Conservation (phyloP, 176 grass and related monocot species). For the Zea luxurians region DNA sequence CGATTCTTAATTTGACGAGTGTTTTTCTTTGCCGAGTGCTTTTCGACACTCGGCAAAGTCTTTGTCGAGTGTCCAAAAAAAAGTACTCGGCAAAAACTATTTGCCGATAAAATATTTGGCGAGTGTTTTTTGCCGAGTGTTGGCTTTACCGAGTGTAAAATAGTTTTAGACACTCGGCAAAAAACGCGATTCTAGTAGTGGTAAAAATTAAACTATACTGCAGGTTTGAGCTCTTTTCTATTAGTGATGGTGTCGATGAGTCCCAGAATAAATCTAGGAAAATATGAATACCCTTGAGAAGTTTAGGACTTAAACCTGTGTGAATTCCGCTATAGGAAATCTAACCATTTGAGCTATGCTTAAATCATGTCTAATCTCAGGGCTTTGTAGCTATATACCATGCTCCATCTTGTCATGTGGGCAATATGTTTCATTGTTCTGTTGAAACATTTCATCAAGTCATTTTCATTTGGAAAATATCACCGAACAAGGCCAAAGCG, state of each 20-base stretch:
- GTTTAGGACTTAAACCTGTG: background rate
- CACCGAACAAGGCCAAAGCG: background rate
- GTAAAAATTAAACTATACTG: background rate
- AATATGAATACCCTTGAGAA: background rate
- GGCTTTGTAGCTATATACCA: background rate
- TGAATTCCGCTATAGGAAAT: background rate
- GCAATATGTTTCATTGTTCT: slow-evolving; percentile 6
- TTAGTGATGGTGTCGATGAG: background rate
- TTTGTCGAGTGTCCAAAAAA: too few relatives aligned
- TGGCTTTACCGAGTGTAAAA: too few relatives aligned
- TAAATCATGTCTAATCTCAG: slow-evolving; percentile 23
- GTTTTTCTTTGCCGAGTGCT: too few relatives aligned
- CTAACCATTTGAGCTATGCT: background rate
- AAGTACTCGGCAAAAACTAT: too few relatives aligned
- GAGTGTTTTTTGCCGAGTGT: too few relatives aligned
- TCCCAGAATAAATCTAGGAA: background rate
- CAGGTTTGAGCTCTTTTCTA: too few relatives aligned
- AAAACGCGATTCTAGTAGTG: background rate
- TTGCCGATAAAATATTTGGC: too few relatives aligned
- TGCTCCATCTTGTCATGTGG: slow-evolving; percentile 29
- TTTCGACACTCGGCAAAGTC: too few relatives aligned
- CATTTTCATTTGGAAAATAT: slow-evolving; percentile 37
- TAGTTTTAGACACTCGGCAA: too few relatives aligned
- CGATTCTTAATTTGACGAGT: too few relatives aligned
- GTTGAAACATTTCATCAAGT: slow-evolving; percentile 15